A percentile compares a stretch with the other conserved stretches of the same genome.
Conservation (phyloP, 257 asterid genomes). For the Lycium barbarum region DNA sequence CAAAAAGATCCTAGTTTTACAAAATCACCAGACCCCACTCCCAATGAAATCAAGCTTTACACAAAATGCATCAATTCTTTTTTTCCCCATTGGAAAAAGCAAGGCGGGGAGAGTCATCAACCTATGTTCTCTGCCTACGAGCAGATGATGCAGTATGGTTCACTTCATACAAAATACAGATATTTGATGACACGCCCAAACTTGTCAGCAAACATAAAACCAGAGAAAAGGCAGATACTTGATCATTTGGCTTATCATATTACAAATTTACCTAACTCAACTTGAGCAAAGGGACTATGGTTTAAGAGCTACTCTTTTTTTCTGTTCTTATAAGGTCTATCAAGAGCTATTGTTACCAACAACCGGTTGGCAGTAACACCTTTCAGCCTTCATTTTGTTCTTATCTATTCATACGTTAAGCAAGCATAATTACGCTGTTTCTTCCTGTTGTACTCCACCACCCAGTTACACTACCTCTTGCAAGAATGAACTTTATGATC, state of each 20-base stretch:
- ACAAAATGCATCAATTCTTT: neutral
- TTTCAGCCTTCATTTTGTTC: slow-evolving; percentile 16
- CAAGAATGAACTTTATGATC: neutral
- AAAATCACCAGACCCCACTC: neutral
- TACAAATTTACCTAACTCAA: neutral
- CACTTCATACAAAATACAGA: neutral
- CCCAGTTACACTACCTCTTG: neutral
- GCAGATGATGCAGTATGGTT: neutral
- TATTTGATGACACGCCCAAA: neutral
- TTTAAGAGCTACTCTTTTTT: neutral
- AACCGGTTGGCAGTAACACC: neutral
- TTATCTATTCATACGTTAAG: neutral
- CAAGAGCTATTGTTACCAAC: neutral
- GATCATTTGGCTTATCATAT: neutral
- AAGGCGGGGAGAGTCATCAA: neutral
- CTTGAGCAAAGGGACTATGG: neutral
- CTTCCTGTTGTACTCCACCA: slow-evolving; percentile 4
- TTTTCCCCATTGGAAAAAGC: neutral
- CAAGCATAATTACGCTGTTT: neutral
- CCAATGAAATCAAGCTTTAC: neutral
- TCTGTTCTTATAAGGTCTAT: neutral
- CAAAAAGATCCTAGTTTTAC: neutral
- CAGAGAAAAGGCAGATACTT: neutral
- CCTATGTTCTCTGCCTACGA: neutral
- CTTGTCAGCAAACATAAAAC: slow-evolving; percentile 14